Evolutionary conservation across 192 early-diverging fungal species (phyloP).

Genomic region (Coemansia sp.): DNA sequence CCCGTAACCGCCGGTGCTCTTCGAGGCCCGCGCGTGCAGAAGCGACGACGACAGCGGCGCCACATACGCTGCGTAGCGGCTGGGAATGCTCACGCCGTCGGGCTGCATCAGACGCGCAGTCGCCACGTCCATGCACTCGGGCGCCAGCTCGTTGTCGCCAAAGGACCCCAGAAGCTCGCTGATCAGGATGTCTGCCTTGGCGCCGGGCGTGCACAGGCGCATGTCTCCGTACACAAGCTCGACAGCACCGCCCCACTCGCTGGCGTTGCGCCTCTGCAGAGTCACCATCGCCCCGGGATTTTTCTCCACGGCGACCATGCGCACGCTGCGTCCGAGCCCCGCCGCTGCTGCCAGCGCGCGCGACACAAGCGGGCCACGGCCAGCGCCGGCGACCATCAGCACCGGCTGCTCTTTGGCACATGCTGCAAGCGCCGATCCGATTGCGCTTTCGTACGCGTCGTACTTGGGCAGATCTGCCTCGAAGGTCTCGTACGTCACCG

Average conservation of each 20-base stretch:
- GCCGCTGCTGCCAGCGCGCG: constrained; percentile 80
- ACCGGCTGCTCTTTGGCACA: constrained; percentile 34
- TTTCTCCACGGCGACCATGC: constrained; percentile 91
- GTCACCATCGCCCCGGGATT: constrained; percentile 93
- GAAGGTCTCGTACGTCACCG: constrained; percentile 93
- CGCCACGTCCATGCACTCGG: constrained; percentile 95
- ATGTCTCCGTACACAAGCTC: constrained; percentile 88
- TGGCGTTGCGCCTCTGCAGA: constrained; percentile 71
- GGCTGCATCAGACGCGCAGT: constrained; percentile 64
- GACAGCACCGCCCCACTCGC: constrained; percentile 80
- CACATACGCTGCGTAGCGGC: constrained; percentile 79
- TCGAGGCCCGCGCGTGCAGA: constrained; percentile 73
- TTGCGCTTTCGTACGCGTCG: constrained; percentile 80
- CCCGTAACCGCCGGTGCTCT: constrained; percentile 65
- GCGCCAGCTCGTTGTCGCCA: constrained; percentile 99
- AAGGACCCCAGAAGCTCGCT: constrained; percentile 96
- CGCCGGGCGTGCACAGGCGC: constrained; percentile 75
- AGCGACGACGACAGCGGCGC: constrained; percentile 87
- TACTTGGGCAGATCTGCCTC: constrained; percentile 96
- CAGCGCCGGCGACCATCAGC: constrained; percentile 93
- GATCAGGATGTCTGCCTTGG: constrained; percentile 88
- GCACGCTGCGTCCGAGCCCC: constrained; percentile 60
- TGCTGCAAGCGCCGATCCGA: constrained; percentile 59
- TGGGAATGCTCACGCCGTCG: constrained; percentile 90
- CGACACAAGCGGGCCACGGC: constrained; percentile 92